phyloP scores from a whole-genome alignment of 2,329 filamentous ascomycete genomes.

The Ramularia endophylla region DNA sequence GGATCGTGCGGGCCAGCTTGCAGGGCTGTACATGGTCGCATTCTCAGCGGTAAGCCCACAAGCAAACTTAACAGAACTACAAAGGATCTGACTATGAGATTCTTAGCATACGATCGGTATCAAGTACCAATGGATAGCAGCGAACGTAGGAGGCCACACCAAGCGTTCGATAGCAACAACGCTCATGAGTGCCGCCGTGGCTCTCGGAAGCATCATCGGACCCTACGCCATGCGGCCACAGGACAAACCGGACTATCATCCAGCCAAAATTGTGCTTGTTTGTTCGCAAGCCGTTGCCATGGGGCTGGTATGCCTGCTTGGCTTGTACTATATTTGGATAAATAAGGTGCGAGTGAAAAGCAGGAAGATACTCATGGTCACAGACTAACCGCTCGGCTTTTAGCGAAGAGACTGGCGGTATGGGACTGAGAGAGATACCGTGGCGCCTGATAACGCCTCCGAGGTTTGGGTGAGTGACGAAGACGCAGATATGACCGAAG shows the following conservation, averaged over 20 bases:
- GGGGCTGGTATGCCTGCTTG: constrained; percentile 35
- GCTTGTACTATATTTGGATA: constrained; percentile 32
- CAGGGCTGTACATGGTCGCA: constrained; percentile 36
- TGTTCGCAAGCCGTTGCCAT: constrained; percentile 27
- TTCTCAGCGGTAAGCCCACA: constrained; percentile 23
- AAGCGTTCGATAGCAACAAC: constrained; percentile 56
- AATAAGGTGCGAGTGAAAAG: constrained; percentile 7
- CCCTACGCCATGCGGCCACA: constrained; percentile 35
- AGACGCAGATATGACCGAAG: no score
- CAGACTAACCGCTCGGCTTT: no score
- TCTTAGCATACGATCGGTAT: constrained; percentile 7
- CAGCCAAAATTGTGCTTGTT: constrained; percentile 38
- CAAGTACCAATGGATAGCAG: constrained; percentile 28
- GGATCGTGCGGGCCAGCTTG: constrained; percentile 41
- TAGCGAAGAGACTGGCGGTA: constrained; percentile 9
- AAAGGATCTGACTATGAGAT: no score
- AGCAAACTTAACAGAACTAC: not conserved
- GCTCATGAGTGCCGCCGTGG: constrained; percentile 32
- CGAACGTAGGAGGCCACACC: constrained; percentile 64
- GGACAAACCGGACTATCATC: constrained; percentile 35
- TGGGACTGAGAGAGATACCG: constrained; percentile 2
- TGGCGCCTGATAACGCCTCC: constrained; percentile 5
- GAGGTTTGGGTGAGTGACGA: constrained; percentile 4
- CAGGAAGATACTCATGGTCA: no score
- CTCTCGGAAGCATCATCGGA: constrained; percentile 37